Conservation (phyloP, 805 yeast genomes). For the Candida golubevii region DNA sequence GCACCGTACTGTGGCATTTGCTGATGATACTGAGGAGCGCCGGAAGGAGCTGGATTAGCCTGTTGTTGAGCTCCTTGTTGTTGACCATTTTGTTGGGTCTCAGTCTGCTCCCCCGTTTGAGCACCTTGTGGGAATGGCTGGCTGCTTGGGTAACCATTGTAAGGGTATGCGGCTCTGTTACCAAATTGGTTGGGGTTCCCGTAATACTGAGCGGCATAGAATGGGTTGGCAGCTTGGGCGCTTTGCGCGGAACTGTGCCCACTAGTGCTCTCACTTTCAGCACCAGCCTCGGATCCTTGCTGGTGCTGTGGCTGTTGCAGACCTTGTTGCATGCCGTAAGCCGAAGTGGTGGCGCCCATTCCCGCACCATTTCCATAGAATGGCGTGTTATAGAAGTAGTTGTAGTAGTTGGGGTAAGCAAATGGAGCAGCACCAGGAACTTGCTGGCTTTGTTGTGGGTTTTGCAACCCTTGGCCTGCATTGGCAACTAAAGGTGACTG, state of each 20-base stretch:
- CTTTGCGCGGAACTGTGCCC: conserved; percentile 13
- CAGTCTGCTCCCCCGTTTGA: conserved; percentile 15
- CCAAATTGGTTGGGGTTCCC: conserved; percentile 20
- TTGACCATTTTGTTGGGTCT: conserved; percentile 19
- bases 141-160: conserved; percentile 18
- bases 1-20: conserved; percentile 43
- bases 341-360: conserved; percentile 19
- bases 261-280: conserved; percentile 11
- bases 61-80: conserved; percentile 22
- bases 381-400: conserved; percentile 39
- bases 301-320: conserved; percentile 22
- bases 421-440: conserved; percentile 36
- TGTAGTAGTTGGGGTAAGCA: conserved; percentile 40
- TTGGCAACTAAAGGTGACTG: conserved; percentile 31
- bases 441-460: conserved; percentile 27
- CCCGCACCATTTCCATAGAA: conserved; percentile 34
- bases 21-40: conserved; percentile 25
- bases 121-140: conserved; percentile 18
- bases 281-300: conserved; percentile 10
- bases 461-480: conserved; percentile 23
- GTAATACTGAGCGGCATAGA: conserved; percentile 18
- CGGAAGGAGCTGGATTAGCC: conserved; percentile 12
- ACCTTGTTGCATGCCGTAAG: conserved; percentile 20
- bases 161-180: conserved; percentile 21
- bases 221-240: conserved; percentile 17